A percentile compares a stretch with the other conserved stretches of the same genome.
These are phyloP conservation scores for Mrakia gelida DNA, from an alignment of 768 basidiomycete species.

Conservation along the genomic window DNA sequence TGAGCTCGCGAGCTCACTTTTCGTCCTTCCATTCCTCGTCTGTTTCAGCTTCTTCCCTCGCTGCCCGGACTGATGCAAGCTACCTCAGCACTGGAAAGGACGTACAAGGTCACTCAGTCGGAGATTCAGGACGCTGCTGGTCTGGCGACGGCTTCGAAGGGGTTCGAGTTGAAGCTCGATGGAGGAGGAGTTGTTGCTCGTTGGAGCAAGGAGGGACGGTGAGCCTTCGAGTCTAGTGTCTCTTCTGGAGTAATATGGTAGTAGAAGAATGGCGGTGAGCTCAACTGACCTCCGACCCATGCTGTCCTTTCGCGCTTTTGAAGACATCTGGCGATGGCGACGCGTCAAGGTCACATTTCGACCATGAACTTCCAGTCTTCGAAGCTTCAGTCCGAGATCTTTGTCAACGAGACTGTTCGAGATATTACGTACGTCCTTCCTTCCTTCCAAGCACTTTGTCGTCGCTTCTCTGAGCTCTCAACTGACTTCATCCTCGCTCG, in stretches of 20 bases:
- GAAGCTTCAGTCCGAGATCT: slow-evolving; percentile 76
- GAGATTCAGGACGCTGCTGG: slow-evolving; percentile 58
- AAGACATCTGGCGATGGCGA: slow-evolving; percentile 82
- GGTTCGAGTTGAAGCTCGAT: slow-evolving; percentile 74
- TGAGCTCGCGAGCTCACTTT: background rate
- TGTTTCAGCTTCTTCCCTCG: slow-evolving; percentile 14
- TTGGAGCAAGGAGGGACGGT: slow-evolving; percentile 80
- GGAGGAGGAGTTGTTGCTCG: slow-evolving; percentile 82
- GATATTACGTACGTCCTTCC: slow-evolving; percentile 71
- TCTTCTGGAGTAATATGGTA: too few species aligned
- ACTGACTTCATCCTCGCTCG: slow-evolving; percentile 16
- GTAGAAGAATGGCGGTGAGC: background rate
- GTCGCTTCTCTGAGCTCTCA: background rate
- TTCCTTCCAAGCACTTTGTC: background rate
- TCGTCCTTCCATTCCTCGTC: background rate
- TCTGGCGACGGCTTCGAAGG: slow-evolving; percentile 42
- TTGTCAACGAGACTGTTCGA: slow-evolving; percentile 81
- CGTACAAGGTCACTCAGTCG: slow-evolving; percentile 79
- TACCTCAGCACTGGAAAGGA: slow-evolving; percentile 61
- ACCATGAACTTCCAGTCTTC: slow-evolving; percentile 93
- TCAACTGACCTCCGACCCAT: background rate
- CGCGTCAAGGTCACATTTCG: slow-evolving; percentile 76
- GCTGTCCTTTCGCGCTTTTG: slow-evolving; percentile 5
- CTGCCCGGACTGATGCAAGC: slow-evolving; percentile 28
- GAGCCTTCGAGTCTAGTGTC: slow-evolving; percentile 36